Evolutionary conservation across 768 basidiomycete genomes (phyloP).

Genomic region (Trametes coccinea): DNA sequence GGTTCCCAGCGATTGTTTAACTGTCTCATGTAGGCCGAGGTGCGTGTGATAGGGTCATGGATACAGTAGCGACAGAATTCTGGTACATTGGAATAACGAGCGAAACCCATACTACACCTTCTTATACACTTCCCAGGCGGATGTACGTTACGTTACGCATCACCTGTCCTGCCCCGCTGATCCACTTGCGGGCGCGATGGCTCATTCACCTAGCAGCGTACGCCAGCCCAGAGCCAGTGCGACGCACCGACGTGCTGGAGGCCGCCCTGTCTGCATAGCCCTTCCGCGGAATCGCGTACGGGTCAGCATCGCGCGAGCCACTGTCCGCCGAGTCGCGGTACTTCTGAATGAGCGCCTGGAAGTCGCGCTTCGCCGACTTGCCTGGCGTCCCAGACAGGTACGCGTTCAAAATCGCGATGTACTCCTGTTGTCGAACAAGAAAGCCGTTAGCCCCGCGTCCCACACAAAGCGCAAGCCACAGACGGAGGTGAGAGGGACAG

Average conservation of each 20-base stretch:
- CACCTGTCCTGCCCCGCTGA: too few relatives aligned
- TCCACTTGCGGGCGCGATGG: too few relatives aligned
- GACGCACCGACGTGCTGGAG: not conserved
- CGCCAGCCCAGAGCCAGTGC: not conserved
- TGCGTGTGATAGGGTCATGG: not conserved
- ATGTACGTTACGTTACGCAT: too few relatives aligned
- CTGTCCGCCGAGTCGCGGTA: slow-evolving; percentile 18
- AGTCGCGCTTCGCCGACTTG: slow-evolving; percentile 19
- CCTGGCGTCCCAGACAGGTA: slow-evolving; percentile 12
- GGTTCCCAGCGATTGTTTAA: too few relatives aligned
- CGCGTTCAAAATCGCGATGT: slow-evolving; percentile 5
- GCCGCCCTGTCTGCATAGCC: not conserved
- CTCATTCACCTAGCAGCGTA: not conserved
- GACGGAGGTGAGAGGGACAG: not conserved
- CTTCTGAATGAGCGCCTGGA: slow-evolving; percentile 21
- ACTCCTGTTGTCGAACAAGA: not conserved
- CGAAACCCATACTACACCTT: not conserved
- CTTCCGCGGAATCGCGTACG: not conserved
- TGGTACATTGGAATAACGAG: not conserved
- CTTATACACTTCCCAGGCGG: not conserved
- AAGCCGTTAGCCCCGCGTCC: not conserved
- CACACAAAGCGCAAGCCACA: not conserved
- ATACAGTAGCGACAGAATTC: not conserved
- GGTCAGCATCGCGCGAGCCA: slow-evolving; percentile 7
- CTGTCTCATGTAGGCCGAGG: not conserved